phyloP scores from a whole-genome alignment of 495 filamentous ascomycete species.

The Parmelia sp. region DNA sequence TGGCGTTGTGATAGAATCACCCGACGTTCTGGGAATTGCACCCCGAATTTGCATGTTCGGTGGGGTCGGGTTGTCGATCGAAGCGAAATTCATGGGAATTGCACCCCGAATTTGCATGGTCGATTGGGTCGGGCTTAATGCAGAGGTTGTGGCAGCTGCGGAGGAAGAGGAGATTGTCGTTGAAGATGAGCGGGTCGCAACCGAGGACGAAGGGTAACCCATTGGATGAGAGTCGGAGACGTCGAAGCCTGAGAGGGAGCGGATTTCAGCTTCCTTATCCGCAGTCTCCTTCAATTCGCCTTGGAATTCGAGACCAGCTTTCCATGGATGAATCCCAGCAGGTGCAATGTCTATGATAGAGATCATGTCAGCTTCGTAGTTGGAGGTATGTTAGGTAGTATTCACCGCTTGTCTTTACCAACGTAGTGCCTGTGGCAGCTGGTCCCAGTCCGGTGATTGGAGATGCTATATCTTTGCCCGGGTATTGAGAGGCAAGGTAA shows the following conservation, averaged over 20 bases:
- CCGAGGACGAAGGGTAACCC: slow-evolving; percentile 10
- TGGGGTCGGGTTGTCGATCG: too few relatives aligned
- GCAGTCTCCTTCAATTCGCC: neutral
- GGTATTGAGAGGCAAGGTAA: neutral
- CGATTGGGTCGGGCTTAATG: slow-evolving; percentile 11
- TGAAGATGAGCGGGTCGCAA: neutral
- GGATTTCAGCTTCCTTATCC: neutral
- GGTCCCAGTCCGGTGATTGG: neutral
- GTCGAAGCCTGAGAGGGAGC: neutral
- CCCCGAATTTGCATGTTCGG: too few relatives aligned
- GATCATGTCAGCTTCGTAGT: neutral
- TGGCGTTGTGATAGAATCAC: slow-evolving; percentile 22
- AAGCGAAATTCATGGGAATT: too few relatives aligned
- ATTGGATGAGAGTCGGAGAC: slow-evolving; percentile 1
- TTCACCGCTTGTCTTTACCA: neutral
- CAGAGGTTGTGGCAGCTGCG: slow-evolving; percentile 3
- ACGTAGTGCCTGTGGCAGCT: neutral
- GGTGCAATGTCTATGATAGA: neutral
- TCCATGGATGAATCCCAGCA: neutral
- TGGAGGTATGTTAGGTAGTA: neutral
- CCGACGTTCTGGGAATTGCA: too few relatives aligned
- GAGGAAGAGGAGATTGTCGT: neutral
- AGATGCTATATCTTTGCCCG: neutral
- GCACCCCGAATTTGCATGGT: too few relatives aligned
- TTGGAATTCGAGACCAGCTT: neutral